phyloP scores from a whole-genome alignment of 2,329 filamentous ascomycete genomes.

The Exophiala bonariae region DNA sequence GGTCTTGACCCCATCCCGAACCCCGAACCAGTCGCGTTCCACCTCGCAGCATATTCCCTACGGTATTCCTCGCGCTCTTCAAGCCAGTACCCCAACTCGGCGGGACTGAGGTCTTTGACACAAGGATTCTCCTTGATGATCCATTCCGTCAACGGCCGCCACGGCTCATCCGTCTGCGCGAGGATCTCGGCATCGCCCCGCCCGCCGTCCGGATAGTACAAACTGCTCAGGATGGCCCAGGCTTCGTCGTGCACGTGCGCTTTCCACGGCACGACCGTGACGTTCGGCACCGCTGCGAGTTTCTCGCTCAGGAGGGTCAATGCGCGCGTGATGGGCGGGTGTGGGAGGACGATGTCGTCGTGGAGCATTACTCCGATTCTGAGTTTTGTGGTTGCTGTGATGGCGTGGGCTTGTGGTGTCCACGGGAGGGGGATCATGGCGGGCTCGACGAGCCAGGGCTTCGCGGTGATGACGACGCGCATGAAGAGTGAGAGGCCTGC shows the following conservation, averaged over 20 bases:
- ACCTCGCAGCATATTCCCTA: slow-evolving; percentile 44
- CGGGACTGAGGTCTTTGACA: slow-evolving; percentile 41
- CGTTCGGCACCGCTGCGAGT: slow-evolving; percentile 44
- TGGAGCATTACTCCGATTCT: slow-evolving; percentile 63
- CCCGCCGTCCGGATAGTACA: slow-evolving; percentile 63
- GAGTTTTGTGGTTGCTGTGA: slow-evolving; percentile 37
- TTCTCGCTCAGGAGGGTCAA: slow-evolving; percentile 46
- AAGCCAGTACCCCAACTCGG: slow-evolving; percentile 31
- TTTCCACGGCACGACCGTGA: slow-evolving; percentile 54
- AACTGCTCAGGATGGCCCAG: slow-evolving; percentile 42
- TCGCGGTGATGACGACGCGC: slow-evolving; percentile 40
- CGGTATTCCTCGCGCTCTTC: slow-evolving; percentile 44
- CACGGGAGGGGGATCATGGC: slow-evolving; percentile 56
- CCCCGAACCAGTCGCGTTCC: slow-evolving; percentile 37
- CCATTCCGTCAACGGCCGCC: slow-evolving; percentile 57
- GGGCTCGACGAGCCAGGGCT: slow-evolving; percentile 56
- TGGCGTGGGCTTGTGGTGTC: slow-evolving; percentile 32
- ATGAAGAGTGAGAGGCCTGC: slow-evolving; percentile 48
- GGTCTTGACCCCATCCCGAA: too few relatives aligned
- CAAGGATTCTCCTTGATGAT: slow-evolving; percentile 58
- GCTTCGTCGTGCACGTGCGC: slow-evolving; percentile 51
- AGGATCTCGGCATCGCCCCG: slow-evolving; percentile 53
- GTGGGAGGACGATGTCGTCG: slow-evolving; percentile 63
- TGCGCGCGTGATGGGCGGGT: slow-evolving; percentile 59
- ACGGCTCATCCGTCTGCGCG: slow-evolving; percentile 56